These are phyloP conservation scores for Clarireedia hainanense DNA, from an alignment of 2,329 filamentous ascomycete species.

Conservation along the genomic window DNA sequence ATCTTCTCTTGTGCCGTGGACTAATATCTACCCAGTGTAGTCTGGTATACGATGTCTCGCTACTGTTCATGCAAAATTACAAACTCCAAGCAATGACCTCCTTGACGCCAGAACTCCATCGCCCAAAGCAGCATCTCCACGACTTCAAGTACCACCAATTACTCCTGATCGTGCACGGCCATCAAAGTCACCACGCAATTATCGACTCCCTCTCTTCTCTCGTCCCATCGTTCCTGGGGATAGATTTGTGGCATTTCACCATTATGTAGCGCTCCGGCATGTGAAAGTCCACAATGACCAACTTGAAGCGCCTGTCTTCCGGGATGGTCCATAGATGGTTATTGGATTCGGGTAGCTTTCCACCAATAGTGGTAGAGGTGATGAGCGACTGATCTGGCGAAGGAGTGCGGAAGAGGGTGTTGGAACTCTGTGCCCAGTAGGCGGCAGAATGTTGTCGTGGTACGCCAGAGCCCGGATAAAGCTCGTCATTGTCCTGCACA, in stretches of 20 bases:
- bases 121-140: background rate
- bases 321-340: constrained; percentile 16
- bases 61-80: too few relatives aligned
- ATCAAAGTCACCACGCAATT: constrained; percentile 23
- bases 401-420: background rate
- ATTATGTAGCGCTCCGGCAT: constrained; percentile 23
- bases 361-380: background rate
- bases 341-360: background rate
- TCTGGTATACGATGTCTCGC: too few relatives aligned
- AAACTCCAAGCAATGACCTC: too few relatives aligned
- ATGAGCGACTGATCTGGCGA: background rate
- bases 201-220: constrained; percentile 21
- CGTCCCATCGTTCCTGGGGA: constrained; percentile 18
- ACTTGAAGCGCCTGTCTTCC: constrained; percentile 21
- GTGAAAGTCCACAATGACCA: constrained; percentile 22
- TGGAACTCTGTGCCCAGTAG: background rate
- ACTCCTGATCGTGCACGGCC: background rate
- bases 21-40: too few relatives aligned
- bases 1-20: too few relatives aligned
- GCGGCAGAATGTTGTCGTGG: background rate
- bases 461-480: background rate
- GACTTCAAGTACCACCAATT: background rate
- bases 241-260: constrained; percentile 18
- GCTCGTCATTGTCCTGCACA: background rate
- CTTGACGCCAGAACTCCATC: background rate